A percentile compares a stretch with the other conserved stretches of the same genome.
Conservation (phyloP, 176 grass and related monocot species). For the Triticum aestivum region DNA sequence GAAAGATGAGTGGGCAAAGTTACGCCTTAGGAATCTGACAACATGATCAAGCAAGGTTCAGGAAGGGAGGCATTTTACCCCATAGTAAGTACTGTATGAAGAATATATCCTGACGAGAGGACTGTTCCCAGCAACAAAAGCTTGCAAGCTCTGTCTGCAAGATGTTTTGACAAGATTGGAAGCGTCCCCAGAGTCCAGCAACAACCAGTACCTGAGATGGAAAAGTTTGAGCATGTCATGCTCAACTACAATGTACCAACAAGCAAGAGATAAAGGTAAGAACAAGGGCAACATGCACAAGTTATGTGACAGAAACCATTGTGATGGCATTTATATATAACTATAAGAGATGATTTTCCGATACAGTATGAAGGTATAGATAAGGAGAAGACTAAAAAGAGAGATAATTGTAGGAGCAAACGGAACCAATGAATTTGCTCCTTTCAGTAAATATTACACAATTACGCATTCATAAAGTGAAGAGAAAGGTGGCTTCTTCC, state of each 20-base stretch:
- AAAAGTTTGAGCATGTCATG: not conserved
- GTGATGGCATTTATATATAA: not conserved
- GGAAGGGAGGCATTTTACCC: constrained; percentile 53
- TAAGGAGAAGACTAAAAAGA: not conserved
- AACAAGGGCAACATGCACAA: not conserved
- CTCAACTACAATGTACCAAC: not conserved
- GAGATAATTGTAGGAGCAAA: not conserved
- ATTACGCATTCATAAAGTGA: not conserved
- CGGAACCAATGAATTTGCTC: not conserved
- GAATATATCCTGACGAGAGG: constrained; percentile 61
- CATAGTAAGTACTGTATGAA: constrained; percentile 56
- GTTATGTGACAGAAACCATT: not conserved
- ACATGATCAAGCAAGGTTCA: constrained; percentile 61
- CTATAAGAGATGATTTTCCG: not conserved
- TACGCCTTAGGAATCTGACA: constrained; percentile 76
- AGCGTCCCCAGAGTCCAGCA: constrained; percentile 81
- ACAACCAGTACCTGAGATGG: constrained; percentile 71
- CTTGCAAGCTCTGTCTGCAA: constrained; percentile 76
- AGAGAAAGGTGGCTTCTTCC: not conserved
- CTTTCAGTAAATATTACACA: not conserved
- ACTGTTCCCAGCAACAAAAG: constrained; percentile 83
- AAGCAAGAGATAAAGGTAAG: not conserved
- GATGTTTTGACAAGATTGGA: constrained; percentile 66
- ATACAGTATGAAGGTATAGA: not conserved
- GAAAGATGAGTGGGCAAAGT: constrained; percentile 71